Percentiles rank a stretch among this genome's conserved stretches.
phyloP scores from a whole-genome alignment of 129 eudicot species.

The Artemisia argyi region DNA sequence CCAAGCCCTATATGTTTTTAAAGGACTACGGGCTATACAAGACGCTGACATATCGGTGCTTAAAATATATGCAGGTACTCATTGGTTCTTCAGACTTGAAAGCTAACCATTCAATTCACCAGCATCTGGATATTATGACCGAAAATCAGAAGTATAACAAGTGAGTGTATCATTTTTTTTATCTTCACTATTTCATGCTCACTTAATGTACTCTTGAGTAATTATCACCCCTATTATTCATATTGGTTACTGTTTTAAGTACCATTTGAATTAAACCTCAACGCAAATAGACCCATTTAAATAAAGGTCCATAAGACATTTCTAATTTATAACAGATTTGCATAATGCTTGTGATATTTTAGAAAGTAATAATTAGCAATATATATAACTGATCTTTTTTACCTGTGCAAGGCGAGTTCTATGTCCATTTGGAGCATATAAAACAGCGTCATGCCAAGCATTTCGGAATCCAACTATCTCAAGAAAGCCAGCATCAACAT shows the following conservation, averaged over 20 bases:
- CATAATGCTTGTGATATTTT: no score
- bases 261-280: no score
- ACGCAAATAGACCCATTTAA: constrained; percentile 17
- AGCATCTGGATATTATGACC: constrained; percentile 83
- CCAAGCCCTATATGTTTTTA: no score
- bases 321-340: no score
- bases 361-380: neutral
- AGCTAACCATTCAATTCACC: constrained; percentile 97
- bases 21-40: neutral
- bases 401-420: constrained; percentile 99
- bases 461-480: constrained; percentile 95
- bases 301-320: no score
- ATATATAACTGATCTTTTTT: neutral
- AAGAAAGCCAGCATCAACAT: constrained; percentile 81
- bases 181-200: no score
- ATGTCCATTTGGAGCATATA: constrained; percentile 81
- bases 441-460: constrained; percentile 98
- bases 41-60: constrained; percentile 8
- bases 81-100: constrained; percentile 93
- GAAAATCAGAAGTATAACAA: constrained; percentile 89
- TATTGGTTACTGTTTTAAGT: constrained; percentile 43
- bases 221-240: constrained; percentile 17
- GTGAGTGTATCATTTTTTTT: constrained; percentile 36
- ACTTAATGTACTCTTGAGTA: neutral
- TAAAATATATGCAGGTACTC: constrained; percentile 46